Evolutionary conservation across 108 stramenopile species (phyloP), one percentile per base, ranked within the genome.

Genomic region (Parmales sp.): DNA sequence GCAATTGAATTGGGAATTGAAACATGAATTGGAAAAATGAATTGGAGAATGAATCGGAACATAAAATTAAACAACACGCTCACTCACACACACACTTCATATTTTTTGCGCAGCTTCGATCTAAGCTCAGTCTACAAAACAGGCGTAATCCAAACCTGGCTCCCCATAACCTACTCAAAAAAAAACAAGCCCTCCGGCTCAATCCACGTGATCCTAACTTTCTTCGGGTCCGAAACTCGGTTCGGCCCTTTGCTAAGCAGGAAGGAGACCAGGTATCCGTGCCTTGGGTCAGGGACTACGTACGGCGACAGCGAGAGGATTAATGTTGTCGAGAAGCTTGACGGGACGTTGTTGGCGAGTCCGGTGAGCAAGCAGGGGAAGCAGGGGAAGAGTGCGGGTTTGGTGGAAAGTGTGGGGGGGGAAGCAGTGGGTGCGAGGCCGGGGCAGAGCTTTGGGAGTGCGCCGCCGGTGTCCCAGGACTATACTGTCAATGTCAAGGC

Each of bases 231-330:
- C 28, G 54, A 60, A 34, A 60, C 54, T 60, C 29, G 54, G 54
- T 60, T 34, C 54, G 54, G 54, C 13, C 26, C 26, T 13, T 16
- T 60, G 29, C 29, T 34, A 34, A 60, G 36, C 26, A 34, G 28
- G 3, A 60, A 34, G 13, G 54, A 60, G 28, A 60, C 54, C 54
- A 60, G 36, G 54, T 60, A 60, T 34, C 54, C 54, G 25, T 60
- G 54, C 54, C 31, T 60, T 11, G 31, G 31, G 54, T 13, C 18
- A 34, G 54, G 36, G 31, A 20, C 36, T 13, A 60, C 29, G 16
- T 60, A 28, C 28, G 54, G 54, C 6, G 54, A 60, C 29, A 34
- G 31, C 8, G 54, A 60, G 28, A 60, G 54, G 54, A 34, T 60
- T 34, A 60, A 60, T 20, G 54, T 60, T 20, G 31, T 28, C 26